phyloP scores from a whole-genome alignment of 441 rosid species.

The Metrosideros polymorpha region DNA sequence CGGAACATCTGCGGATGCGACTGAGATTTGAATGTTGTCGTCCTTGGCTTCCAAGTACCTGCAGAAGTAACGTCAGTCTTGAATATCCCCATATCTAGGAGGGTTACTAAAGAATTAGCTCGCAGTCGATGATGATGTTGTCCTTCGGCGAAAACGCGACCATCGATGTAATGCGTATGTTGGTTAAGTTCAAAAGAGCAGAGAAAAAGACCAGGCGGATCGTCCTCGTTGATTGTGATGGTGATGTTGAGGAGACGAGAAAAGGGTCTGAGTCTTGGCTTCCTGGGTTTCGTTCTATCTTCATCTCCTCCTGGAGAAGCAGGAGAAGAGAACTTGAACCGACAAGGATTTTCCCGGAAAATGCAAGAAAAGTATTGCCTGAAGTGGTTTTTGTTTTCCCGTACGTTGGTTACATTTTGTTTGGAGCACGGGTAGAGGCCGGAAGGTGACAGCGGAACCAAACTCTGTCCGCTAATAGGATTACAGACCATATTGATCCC shows the following conservation, averaged over 20 bases:
- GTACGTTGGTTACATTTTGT: background rate
- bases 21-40: constrained; percentile 36
- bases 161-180: constrained; percentile 3
- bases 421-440: background rate
- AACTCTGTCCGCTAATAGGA: background rate
- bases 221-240: constrained; percentile 28
- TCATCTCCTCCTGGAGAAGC: constrained; percentile 75
- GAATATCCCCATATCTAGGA: constrained; percentile 57
- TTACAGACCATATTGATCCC: too few species aligned
- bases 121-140: constrained; percentile 57
- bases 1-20: constrained; percentile 35
- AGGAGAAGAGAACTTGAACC: constrained; percentile 6
- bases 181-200: background rate
- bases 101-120: constrained; percentile 23
- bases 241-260: constrained; percentile 18
- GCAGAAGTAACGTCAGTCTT: constrained; percentile 49
- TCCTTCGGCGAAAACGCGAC: constrained; percentile 37
- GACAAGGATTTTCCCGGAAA: background rate
- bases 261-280: constrained; percentile 3
- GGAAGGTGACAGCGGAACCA: background rate
- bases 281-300: constrained; percentile 37
- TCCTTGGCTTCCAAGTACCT: constrained; percentile 41
- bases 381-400: background rate
- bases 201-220: constrained; percentile 17
- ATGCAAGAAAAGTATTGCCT: background rate